Conservation (phyloP, 805 yeast species). For the Zygoascus bituminiphila region DNA sequence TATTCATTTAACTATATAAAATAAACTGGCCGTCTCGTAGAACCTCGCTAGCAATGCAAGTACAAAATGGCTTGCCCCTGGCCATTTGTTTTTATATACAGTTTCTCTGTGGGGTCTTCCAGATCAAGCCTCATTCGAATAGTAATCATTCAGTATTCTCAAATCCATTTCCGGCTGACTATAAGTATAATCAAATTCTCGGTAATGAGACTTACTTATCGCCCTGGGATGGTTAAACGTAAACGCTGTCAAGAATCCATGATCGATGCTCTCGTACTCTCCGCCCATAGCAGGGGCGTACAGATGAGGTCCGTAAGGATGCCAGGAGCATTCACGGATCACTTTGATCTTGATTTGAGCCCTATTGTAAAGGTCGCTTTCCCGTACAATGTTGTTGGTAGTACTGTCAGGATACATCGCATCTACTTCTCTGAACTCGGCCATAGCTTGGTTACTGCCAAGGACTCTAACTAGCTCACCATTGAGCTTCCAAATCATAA, state of each 20-base stretch:
- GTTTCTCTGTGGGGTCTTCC: too few species aligned
- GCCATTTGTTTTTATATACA: too few species aligned
- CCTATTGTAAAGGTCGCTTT: background rate
- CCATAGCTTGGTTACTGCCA: constrained; percentile 3
- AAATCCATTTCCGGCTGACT: background rate
- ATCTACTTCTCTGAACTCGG: background rate
- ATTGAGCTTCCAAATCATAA: constrained; percentile 24
- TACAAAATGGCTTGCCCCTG: too few species aligned
- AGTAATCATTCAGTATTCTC: background rate
- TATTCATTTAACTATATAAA: too few species aligned
- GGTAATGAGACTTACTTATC: too few species aligned
- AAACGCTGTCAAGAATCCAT: constrained; percentile 1
- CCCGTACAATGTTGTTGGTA: constrained; percentile 3
- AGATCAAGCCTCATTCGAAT: too few species aligned
- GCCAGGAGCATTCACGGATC: constrained; percentile 24
- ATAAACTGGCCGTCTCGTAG: too few species aligned
- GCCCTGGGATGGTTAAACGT: background rate
- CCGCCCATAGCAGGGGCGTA: constrained; percentile 10
- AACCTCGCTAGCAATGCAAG: too few species aligned
- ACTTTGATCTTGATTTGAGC: background rate
- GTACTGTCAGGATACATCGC: background rate
- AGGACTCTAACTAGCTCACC: constrained; percentile 19
- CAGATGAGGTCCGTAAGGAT: constrained; percentile 21
- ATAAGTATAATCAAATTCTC: background rate
- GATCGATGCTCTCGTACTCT: background rate